Percentiles rank a stretch among this genome's conserved stretches.
These are phyloP conservation scores for Neurospora sp. DNA, from an alignment of 495 filamentous ascomycete genomes.

Conservation along the genomic window DNA sequence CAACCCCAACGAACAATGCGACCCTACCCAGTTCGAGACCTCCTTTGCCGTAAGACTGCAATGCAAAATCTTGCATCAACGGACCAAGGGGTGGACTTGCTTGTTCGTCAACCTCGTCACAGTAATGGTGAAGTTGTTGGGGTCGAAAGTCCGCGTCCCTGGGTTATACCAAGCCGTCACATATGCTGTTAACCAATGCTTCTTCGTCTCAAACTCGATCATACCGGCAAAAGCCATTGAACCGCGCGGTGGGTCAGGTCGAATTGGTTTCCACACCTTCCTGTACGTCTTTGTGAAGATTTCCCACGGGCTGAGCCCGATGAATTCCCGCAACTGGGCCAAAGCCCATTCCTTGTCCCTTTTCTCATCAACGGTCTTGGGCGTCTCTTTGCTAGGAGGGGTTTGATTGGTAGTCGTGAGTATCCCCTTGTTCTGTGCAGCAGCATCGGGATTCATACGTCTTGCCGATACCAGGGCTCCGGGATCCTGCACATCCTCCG, in stretches of 20 bases:
- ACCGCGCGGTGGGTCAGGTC: slow-evolving; percentile 46
- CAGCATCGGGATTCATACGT: background rate
- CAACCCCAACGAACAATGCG: background rate
- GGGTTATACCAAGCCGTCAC: slow-evolving; percentile 23
- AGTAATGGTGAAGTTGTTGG: slow-evolving; percentile 1
- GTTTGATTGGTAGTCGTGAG: background rate
- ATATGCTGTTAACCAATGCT: slow-evolving; percentile 26
- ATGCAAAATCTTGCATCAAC: background rate
- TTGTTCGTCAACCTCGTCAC: slow-evolving; percentile 8
- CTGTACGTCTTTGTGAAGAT: slow-evolving; percentile 46
- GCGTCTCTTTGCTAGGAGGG: background rate
- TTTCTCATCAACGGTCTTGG: background rate
- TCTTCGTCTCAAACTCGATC: slow-evolving; percentile 52
- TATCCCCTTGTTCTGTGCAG: background rate
- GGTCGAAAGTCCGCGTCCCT: slow-evolving; percentile 10
- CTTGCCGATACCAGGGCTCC: slow-evolving; percentile 7
- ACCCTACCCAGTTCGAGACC: background rate
- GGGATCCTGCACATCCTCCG: slow-evolving; percentile 16
- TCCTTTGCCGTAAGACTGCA: background rate
- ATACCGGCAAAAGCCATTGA: slow-evolving; percentile 54
- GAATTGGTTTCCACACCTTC: slow-evolving; percentile 33
- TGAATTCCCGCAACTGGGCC: background rate
- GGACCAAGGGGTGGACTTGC: background rate
- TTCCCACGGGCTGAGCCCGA: slow-evolving; percentile 22
- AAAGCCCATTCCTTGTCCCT: background rate